These are phyloP conservation scores for Plantago lanceolata DNA, from an alignment of 305 asterid species.

Conservation along the genomic window DNA sequence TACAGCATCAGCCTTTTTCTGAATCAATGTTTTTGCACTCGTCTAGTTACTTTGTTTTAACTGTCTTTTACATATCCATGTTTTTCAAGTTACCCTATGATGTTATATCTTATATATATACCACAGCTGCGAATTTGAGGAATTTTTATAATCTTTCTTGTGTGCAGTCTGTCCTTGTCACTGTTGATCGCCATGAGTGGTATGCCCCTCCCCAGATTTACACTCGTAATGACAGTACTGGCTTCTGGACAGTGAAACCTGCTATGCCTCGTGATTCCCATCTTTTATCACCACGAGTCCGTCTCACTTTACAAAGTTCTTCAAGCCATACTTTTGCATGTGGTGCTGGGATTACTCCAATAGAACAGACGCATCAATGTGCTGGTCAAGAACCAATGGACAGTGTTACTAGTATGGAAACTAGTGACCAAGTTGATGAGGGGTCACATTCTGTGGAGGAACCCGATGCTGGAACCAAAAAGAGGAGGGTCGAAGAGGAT, in stretches of 20 bases:
- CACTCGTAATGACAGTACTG: slow-evolving; percentile 83
- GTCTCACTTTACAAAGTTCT: slow-evolving; percentile 37
- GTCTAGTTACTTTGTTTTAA: slow-evolving; percentile 7
- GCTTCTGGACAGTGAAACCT: slow-evolving; percentile 72
- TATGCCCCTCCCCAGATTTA: slow-evolving; percentile 90
- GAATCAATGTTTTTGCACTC: background rate
- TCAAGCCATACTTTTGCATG: slow-evolving; percentile 40
- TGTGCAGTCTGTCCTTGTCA: slow-evolving; percentile 94
- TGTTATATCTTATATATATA: too few relatives aligned
- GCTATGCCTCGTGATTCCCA: slow-evolving; percentile 66
- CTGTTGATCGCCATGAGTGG: slow-evolving; percentile 98
- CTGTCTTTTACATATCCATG: slow-evolving; percentile 12
- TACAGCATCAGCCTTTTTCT: slow-evolving; percentile 7
- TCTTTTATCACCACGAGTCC: slow-evolving; percentile 38
- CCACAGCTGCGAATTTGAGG: slow-evolving; percentile 4
- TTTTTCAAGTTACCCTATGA: slow-evolving; percentile 4
- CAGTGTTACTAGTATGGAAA: slow-evolving; percentile 77
- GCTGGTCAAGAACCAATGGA: slow-evolving; percentile 54
- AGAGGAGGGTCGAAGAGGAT: slow-evolving; percentile 73
- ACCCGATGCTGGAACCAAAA: slow-evolving; percentile 74
- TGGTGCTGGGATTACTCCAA: slow-evolving; percentile 43
- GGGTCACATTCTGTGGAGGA: slow-evolving; percentile 57
- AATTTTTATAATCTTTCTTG: slow-evolving; percentile 19
- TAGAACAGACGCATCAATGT: slow-evolving; percentile 61
- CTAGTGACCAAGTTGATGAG: slow-evolving; percentile 55